Base-by-base conservation (phyloP, 805 yeast species). In the Suhomyces sp. region DNA sequence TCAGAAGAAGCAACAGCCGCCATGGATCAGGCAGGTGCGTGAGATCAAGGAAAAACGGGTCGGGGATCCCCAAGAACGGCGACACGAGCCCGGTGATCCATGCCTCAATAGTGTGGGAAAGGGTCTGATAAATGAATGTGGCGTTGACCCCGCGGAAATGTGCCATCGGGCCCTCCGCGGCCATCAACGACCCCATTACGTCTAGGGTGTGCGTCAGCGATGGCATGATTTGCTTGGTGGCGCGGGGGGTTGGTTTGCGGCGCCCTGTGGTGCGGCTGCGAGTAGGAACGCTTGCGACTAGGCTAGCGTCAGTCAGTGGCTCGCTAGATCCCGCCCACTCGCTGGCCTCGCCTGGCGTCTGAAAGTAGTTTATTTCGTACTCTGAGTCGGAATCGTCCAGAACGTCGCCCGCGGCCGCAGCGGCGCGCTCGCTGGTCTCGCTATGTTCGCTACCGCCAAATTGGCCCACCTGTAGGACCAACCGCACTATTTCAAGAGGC, bases 21-120 rank as follows among this genome's bases (percentile, higher is more conserved):
- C 81, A 69, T 1, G 96, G 90, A 54, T 86, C 90, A 3, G 91
- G 82, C 9, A 94, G 86, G 61, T 88, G 94, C 19, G 89, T 78
- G 47, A 87, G 78, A 56, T 89, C 96, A 58, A 90, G 84, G 65
- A 90, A 86, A 55, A 84, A 83, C 2, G 97, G 97, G 64, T 92
- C 97, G 0, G 97, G 96, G 27, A 90, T 82, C 17, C 87, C 86
- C 48, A 88, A 67, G 44, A 89, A 71, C 2, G 97, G 94, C 4
- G 97, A 85, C 6, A 91, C 64, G 56, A 92, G 82, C 3, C 97
- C 97, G 0, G 96, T 87, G 46, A 91, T 76, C 97, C 98, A 92
- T 1, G 97, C 89, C 62, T 89, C 93, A 44, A 91, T 71, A 0
- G 96, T 87, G 46, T 84, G 82, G 2, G 86, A 81, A 17, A 90